Conservation (phyloP, 2,329 filamentous ascomycete species). For the Elsinoe ampelina region DNA sequence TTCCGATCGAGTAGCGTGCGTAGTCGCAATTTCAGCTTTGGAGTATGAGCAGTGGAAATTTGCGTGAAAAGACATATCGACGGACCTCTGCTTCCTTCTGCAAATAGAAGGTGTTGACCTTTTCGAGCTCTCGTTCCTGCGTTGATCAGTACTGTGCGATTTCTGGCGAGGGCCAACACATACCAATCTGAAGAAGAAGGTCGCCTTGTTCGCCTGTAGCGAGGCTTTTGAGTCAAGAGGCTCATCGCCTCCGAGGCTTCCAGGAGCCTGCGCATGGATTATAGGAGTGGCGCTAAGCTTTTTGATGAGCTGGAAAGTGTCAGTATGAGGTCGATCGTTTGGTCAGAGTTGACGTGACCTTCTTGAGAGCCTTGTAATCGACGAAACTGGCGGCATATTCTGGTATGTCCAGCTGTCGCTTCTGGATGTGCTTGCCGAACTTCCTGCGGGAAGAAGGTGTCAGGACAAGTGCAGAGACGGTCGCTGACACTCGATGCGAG, state of each 20-base stretch:
- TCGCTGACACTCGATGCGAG: too few species aligned
- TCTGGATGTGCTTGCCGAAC: slow-evolving; percentile 99
- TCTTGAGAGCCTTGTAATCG: slow-evolving; percentile 98
- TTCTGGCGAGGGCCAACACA: slow-evolving; percentile 24
- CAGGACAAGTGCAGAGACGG: neutral
- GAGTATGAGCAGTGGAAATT: too few species aligned
- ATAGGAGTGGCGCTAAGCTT: slow-evolving; percentile 88
- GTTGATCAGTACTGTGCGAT: neutral
- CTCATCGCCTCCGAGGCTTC: slow-evolving; percentile 30
- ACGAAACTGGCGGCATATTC: slow-evolving; percentile 99
- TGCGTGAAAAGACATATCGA: too few species aligned
- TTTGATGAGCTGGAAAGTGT: slow-evolving; percentile 73
- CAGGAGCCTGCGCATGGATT: slow-evolving; percentile 55
- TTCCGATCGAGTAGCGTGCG: slow-evolving; percentile 94
- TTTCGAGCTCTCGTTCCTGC: slow-evolving; percentile 93
- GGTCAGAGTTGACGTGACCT: slow-evolving; percentile 50
- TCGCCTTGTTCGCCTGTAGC: slow-evolving; percentile 92
- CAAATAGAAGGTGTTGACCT: slow-evolving; percentile 94
- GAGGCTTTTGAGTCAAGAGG: slow-evolving; percentile 70
- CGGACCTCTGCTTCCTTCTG: slow-evolving; percentile 95
- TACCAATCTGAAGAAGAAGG: slow-evolving; percentile 97
- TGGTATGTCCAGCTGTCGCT: slow-evolving; percentile 95
- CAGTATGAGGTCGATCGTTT: slow-evolving; percentile 21
- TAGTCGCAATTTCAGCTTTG: slow-evolving; percentile 83
- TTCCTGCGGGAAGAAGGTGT: slow-evolving; percentile 56